A percentile compares a stretch with the other conserved stretches of the same genome.
Conservation (phyloP, 1,284 basidiomycete species). For the Boletus calvinii region DNA sequence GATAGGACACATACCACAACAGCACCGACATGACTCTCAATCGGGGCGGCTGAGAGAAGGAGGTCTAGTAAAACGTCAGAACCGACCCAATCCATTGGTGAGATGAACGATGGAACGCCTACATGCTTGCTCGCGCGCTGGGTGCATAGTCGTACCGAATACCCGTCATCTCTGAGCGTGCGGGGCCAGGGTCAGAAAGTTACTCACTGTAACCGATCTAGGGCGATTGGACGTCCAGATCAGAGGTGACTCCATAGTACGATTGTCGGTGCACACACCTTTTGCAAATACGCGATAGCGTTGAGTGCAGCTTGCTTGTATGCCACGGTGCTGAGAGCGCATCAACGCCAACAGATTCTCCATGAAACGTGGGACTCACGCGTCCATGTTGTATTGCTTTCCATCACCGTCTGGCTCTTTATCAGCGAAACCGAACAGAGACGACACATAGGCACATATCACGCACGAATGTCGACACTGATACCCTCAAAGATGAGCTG, state of each 20-base stretch:
- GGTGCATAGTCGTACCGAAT: neutral
- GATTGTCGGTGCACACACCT: constrained; percentile 47
- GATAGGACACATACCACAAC: constrained; percentile 52
- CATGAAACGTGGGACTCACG: constrained; percentile 42
- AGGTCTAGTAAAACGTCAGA: constrained; percentile 48
- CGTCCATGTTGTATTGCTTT: constrained; percentile 76
- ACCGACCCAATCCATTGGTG: neutral
- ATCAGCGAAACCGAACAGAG: neutral
- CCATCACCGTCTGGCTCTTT: constrained; percentile 61
- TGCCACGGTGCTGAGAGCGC: constrained; percentile 55
- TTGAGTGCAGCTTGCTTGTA: constrained; percentile 80
- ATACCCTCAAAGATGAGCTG: constrained; percentile 73
- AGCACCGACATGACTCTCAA: constrained; percentile 75
- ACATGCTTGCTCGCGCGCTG: constrained; percentile 74
- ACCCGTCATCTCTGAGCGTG: constrained; percentile 1
- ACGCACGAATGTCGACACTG: constrained; percentile 66
- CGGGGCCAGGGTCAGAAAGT: neutral
- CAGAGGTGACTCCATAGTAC: neutral
- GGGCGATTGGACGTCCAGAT: neutral
- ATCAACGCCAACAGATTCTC: neutral
- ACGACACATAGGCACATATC: too few relatives aligned
- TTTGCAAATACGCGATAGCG: constrained; percentile 73
- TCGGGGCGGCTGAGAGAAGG: constrained; percentile 70
- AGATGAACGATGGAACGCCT: constrained; percentile 25
- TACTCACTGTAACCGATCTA: constrained; percentile 66